Base-by-base conservation (phyloP, 345 rosid genomes). In the Pistacia vera region DNA sequence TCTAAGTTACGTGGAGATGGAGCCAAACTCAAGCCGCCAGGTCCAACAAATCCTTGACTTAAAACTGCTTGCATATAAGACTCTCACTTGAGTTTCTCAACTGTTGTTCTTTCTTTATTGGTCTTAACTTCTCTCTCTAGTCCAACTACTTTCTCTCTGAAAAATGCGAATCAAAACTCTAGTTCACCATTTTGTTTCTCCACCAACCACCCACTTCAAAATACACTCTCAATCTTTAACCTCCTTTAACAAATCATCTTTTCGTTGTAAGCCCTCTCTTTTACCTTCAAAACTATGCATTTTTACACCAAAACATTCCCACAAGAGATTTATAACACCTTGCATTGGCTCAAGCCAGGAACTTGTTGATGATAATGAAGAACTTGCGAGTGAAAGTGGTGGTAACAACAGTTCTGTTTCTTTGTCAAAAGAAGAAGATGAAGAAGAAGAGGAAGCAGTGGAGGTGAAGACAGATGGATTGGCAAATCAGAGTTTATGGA, bases 401-500 rank as follows among this genome's bases (percentile, higher is more conserved):
- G 22, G n/a, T 41, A 38, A 44, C 11, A 75, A 25, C 55, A 62
- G 75, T 14, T 58, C 55, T 30, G 79, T 71, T 54, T 71, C 73
- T 9, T 30, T 66, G 18, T 49, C 75, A 28, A 11, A 30, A 64
- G 81, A 67, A 60, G 25, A 22, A 22, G 25, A 22, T 22, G 82
- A 76, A 63, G 72, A 60, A 36, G 81, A 35, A 33, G 72, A 22
- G 70, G 70, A 30, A 73, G 66, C 2, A 56, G 64, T 65, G 78
- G 80, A 68, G 49, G 78, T 20, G 55, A 75, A 72, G 80, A 67
- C 17, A n/a, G 90, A 81, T 72, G 90, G 81, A 8, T 81, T 92
- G 73, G 87, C 80, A 75, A 76, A 82, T 81, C 97, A 82, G 89
- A 85, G 87, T 69, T 72, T 95, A 52, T 93, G 90, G 97, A 79